Conservation (phyloP, 1,284 basidiomycete species). For the Cerioporus squamosus region DNA sequence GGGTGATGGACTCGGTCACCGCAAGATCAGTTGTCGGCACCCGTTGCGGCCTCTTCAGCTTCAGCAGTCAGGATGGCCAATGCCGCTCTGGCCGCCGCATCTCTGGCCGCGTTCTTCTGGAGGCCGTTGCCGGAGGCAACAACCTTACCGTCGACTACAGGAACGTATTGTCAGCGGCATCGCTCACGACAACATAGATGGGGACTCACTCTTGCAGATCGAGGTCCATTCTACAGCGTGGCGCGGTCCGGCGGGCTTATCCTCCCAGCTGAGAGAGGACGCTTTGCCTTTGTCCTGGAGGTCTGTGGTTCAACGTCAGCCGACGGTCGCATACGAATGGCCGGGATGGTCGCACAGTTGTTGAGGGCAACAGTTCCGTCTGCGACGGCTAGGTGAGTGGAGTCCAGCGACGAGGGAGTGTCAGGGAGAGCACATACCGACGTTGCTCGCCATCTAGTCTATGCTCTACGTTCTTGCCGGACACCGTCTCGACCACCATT, state of each 20-base stretch:
- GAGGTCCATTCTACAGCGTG: slow-evolving; percentile 58
- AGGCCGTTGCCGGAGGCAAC: slow-evolving; percentile 50
- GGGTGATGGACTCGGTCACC: no score
- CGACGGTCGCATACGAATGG: not conserved
- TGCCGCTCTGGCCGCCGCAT: slow-evolving; percentile 57
- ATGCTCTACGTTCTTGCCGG: slow-evolving; percentile 6
- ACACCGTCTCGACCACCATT: not conserved
- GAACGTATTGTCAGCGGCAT: slow-evolving; percentile 1
- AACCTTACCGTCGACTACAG: slow-evolving; percentile 48
- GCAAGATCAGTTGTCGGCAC: not conserved
- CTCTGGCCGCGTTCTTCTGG: slow-evolving; percentile 56
- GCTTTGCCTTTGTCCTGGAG: slow-evolving; percentile 50
- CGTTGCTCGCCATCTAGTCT: slow-evolving; percentile 20
- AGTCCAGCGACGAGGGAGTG: not conserved
- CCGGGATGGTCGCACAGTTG: slow-evolving; percentile 28
- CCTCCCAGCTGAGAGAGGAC: slow-evolving; percentile 57
- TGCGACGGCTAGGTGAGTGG: slow-evolving; percentile 1
- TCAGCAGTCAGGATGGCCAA: slow-evolving; percentile 38
- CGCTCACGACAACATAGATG: not conserved
- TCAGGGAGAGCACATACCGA: slow-evolving; percentile 8
- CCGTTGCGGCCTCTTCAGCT: not conserved
- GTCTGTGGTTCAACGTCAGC: slow-evolving; percentile 40
- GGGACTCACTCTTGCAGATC: slow-evolving; percentile 57
- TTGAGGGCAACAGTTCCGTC: slow-evolving; percentile 33
- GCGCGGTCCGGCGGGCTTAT: slow-evolving; percentile 48